These are phyloP conservation scores for Nigrospora sphaerica DNA, from an alignment of 2,329 filamentous ascomycete species.

Conservation along the genomic window DNA sequence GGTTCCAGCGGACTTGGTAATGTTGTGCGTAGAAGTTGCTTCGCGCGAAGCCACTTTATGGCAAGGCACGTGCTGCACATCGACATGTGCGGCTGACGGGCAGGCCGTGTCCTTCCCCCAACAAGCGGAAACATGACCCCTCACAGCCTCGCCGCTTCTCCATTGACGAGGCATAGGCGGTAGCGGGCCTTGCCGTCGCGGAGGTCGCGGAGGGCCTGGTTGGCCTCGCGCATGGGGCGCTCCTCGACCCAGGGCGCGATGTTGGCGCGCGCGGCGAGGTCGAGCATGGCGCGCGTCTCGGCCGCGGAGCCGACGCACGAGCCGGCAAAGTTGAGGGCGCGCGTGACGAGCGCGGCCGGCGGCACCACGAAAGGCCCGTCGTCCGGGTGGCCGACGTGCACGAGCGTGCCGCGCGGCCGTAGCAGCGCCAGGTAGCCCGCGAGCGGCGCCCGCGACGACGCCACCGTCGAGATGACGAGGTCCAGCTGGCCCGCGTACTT, in stretches of 20 bases:
- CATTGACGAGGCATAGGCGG: constrained; percentile 6
- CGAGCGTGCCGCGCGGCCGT: constrained; percentile 49
- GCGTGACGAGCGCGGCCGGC: constrained; percentile 27
- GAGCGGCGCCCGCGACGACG: constrained; percentile 42
- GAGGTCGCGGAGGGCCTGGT: constrained; percentile 5
- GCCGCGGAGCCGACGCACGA: constrained; percentile 31
- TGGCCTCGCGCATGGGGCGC: constrained; percentile 7
- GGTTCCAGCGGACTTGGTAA: too few relatives aligned
- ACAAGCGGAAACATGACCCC: background rate
- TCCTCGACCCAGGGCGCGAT: constrained; percentile 34
- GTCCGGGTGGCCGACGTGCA: constrained; percentile 59
- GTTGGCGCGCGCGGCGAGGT: constrained; percentile 37
- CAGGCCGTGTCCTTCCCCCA: too few relatives aligned
- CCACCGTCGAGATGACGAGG: constrained; percentile 47
- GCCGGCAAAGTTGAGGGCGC: constrained; percentile 38
- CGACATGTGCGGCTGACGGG: too few relatives aligned
- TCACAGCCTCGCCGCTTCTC: background rate
- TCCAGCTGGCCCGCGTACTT: constrained; percentile 41
- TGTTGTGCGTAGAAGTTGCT: too few relatives aligned
- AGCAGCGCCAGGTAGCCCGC: constrained; percentile 50
- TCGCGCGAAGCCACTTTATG: too few relatives aligned
- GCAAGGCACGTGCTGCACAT: too few relatives aligned
- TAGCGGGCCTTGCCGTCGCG: constrained; percentile 5
- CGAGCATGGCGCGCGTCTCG: constrained; percentile 44
- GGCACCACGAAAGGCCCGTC: constrained; percentile 18